phyloP scores from a whole-genome alignment of 345 rosid species.

The Laguncularia racemosa region DNA sequence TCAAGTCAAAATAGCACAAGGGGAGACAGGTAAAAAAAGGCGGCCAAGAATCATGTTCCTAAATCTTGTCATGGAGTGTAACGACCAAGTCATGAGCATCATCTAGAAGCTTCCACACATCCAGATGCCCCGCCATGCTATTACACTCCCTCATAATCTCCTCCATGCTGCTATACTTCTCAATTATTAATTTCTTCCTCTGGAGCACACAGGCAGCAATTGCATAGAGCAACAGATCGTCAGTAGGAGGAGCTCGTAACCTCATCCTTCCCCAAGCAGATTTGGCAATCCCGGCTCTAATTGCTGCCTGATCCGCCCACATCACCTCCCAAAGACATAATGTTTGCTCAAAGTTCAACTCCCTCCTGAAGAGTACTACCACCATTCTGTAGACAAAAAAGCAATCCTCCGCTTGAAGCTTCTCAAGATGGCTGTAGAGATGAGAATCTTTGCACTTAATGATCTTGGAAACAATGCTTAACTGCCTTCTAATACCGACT shows the following conservation, averaged over 20 bases:
- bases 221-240: slow-evolving; percentile 86
- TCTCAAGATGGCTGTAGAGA: slow-evolving; percentile 81
- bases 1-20: slow-evolving; percentile 5
- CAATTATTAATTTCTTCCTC: slow-evolving; percentile 82
- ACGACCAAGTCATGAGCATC: slow-evolving; percentile 92
- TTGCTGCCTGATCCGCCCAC: slow-evolving; percentile 96
- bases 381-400: slow-evolving; percentile 96
- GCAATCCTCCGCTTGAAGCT: slow-evolving; percentile 89
- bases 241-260: slow-evolving; percentile 81
- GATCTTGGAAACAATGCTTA: slow-evolving; percentile 73
- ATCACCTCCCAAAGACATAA: slow-evolving; percentile 94
- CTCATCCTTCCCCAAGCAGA: slow-evolving; percentile 84
- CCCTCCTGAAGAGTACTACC: slow-evolving; percentile 84
- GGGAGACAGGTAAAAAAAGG: neutral
- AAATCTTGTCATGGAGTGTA: slow-evolving; percentile 72
- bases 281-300: slow-evolving; percentile 62
- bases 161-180: slow-evolving; percentile 88
- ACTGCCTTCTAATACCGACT: slow-evolving; percentile 82
- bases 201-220: slow-evolving; percentile 94
- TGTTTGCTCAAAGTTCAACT: slow-evolving; percentile 74
- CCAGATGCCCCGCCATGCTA: slow-evolving; percentile 82
- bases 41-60: slow-evolving; percentile 5
- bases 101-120: slow-evolving; percentile 95
- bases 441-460: slow-evolving; percentile 71
- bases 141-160: slow-evolving; percentile 95